phyloP scores from a whole-genome alignment of 78 protist species.

The Dictyostelium discoideum region DNA sequence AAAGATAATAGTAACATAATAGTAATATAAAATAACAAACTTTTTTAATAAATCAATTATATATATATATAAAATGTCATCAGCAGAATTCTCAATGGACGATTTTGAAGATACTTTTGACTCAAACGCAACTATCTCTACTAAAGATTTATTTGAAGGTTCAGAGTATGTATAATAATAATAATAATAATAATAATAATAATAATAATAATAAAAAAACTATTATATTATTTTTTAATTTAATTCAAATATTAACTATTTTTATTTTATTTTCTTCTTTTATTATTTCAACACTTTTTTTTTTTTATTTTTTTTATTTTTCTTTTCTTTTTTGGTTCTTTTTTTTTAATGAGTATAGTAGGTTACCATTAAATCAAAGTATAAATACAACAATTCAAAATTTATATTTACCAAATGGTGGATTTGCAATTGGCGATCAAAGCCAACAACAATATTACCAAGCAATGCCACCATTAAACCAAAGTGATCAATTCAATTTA shows the following conservation, averaged over 20 bases:
- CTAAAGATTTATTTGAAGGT: slow-evolving; percentile 68
- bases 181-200: no score
- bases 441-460: slow-evolving; percentile 32
- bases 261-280: background rate
- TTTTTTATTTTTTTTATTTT: background rate
- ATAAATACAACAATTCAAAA: slow-evolving; percentile 46
- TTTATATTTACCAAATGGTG: background rate
- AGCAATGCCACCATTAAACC: background rate
- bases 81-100: slow-evolving; percentile 61
- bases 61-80: slow-evolving; percentile 18
- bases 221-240: no score
- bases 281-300: background rate
- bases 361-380: slow-evolving; percentile 45
- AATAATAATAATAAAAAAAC: no score
- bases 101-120: slow-evolving; percentile 71
- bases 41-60: background rate
- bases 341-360: background rate
- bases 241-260: background rate
- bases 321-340: background rate
- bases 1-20: background rate
- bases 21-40: background rate
- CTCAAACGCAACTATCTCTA: slow-evolving; percentile 14
- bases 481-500: background rate
- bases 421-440: slow-evolving; percentile 37
- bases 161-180: slow-evolving; percentile 17